Evolutionary conservation across 2,329 filamentous ascomycete genomes (phyloP).

Genomic region (Cercospora canescens): DNA sequence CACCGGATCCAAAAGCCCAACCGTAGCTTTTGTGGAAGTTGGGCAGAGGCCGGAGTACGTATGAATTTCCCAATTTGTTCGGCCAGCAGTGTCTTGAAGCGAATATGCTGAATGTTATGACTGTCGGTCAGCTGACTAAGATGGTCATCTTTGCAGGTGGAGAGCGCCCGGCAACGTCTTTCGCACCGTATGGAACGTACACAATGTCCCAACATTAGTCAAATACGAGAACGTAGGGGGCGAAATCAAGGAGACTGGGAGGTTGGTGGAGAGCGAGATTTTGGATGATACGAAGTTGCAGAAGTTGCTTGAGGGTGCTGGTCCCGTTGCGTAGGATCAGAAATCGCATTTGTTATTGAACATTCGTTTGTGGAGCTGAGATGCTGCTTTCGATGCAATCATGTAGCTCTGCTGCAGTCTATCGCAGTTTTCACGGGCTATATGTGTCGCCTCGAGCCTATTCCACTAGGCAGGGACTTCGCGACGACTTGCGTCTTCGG

Average conservation of each 20-base stretch:
- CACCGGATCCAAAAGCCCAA: constrained; percentile 8
- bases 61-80: background rate
- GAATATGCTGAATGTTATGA: background rate
- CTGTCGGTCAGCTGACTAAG: background rate
- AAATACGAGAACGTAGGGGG: constrained; percentile 16
- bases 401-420: too few species aligned
- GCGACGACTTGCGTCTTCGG: too few species aligned
- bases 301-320: background rate
- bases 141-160: constrained; percentile 11
- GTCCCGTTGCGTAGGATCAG: background rate
- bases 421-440: too few species aligned
- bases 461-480: too few species aligned
- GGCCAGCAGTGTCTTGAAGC: background rate
- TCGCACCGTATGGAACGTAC: constrained; percentile 81
- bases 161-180: constrained; percentile 72
- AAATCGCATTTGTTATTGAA: background rate
- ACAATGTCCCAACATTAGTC: constrained; percentile 43
- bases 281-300: constrained; percentile 16
- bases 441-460: too few species aligned
- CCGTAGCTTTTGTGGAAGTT: constrained; percentile 22
- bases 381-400: too few species aligned
- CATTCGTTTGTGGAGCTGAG: background rate
- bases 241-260: constrained; percentile 16
- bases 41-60: constrained; percentile 24
- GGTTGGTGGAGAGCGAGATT: constrained; percentile 25